Percentiles rank a stretch among this genome's conserved stretches.
Evolutionary conservation across 148 eudicot genomes (phyloP).

Genomic region (Spergularia bocconei): DNA sequence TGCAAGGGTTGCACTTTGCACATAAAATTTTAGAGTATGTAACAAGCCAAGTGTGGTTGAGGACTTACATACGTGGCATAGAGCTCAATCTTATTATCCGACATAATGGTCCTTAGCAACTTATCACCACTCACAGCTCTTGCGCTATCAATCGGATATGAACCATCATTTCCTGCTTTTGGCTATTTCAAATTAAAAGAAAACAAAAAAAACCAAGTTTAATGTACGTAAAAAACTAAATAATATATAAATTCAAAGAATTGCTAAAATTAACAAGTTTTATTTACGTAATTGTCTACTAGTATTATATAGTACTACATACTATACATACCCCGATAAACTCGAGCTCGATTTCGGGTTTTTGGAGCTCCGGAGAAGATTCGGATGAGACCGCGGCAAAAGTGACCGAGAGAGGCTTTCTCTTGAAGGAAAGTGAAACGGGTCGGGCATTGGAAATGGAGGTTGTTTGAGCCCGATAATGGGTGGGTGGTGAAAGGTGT

Average conservation of each 20-base stretch:
- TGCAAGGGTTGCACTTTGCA: too few relatives aligned
- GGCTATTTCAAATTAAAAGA: conserved; percentile 36
- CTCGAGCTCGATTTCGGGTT: conserved; percentile 76
- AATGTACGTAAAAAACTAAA: not conserved
- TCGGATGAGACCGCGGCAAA: conserved; percentile 39
- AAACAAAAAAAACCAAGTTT: not conserved
- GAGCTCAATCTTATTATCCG: conserved; percentile 88
- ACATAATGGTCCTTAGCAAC: conserved; percentile 77
- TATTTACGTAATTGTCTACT: too few relatives aligned
- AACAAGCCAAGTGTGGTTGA: too few relatives aligned
- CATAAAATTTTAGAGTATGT: too few relatives aligned
- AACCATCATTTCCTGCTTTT: conserved; percentile 55
- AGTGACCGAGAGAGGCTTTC: conserved; percentile 24
- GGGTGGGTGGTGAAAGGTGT: conserved; percentile 33
- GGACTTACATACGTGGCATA: conserved; percentile 87
- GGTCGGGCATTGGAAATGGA: conserved; percentile 19
- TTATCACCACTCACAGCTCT: conserved; percentile 81
- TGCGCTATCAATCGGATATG: conserved; percentile 57
- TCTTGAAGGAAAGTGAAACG: conserved; percentile 19
- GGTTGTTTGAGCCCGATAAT: conserved; percentile 37
- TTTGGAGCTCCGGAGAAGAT: conserved; percentile 30
- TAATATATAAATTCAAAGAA: not conserved
- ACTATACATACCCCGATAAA: conserved; percentile 60
- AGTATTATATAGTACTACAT: too few relatives aligned
- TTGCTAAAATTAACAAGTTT: not conserved